Percentiles rank a stretch among this genome's conserved stretches.
Conservation (phyloP, 768 basidiomycete species). For the Tricholoma saponaceum region DNA sequence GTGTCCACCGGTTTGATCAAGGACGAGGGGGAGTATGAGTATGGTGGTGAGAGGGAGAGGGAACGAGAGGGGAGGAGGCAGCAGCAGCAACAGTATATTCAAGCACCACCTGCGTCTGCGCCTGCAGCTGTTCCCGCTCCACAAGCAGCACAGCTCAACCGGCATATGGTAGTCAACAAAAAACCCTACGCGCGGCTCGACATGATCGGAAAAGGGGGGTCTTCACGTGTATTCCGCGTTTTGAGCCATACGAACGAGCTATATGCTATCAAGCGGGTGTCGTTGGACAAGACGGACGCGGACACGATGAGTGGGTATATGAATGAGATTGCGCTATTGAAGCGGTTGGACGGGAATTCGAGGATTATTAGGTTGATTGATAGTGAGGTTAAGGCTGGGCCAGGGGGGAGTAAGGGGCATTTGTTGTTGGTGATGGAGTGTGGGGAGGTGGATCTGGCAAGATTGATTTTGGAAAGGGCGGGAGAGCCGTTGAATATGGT, state of each 20-base stretch:
- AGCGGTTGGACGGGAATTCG: constrained; percentile 90
- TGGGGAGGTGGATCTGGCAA: constrained; percentile 90
- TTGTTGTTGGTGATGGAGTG: constrained; percentile 94
- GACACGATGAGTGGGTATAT: constrained; percentile 91
- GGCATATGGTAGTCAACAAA: constrained; percentile 63
- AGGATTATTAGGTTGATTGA: constrained; percentile 91
- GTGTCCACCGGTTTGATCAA: constrained; percentile 1
- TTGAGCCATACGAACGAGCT: constrained; percentile 72
- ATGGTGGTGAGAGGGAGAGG: constrained; percentile 27
- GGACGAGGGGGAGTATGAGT: constrained; percentile 30
- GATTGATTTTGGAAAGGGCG: constrained; percentile 78
- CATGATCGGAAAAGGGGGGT: constrained; percentile 89
- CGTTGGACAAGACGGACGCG: constrained; percentile 81
- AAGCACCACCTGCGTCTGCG: constrained; percentile 31
- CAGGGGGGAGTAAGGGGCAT: constrained; percentile 67
- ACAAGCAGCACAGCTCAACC: constrained; percentile 31
- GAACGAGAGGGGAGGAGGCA: constrained; percentile 30
- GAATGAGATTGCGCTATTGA: constrained; percentile 93
- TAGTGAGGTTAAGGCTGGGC: constrained; percentile 76
- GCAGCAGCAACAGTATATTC: constrained; percentile 28
- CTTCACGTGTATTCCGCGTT: constrained; percentile 94
- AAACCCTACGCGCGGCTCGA: constrained; percentile 81
- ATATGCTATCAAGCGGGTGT: constrained; percentile 90
- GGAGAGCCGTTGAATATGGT: constrained; percentile 87
- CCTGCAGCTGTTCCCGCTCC: constrained; percentile 19